A percentile compares a stretch with the other conserved stretches of the same genome.
Evolutionary conservation across 1,284 basidiomycete species (phyloP).

Genomic region (Sphagnurus paluster): DNA sequence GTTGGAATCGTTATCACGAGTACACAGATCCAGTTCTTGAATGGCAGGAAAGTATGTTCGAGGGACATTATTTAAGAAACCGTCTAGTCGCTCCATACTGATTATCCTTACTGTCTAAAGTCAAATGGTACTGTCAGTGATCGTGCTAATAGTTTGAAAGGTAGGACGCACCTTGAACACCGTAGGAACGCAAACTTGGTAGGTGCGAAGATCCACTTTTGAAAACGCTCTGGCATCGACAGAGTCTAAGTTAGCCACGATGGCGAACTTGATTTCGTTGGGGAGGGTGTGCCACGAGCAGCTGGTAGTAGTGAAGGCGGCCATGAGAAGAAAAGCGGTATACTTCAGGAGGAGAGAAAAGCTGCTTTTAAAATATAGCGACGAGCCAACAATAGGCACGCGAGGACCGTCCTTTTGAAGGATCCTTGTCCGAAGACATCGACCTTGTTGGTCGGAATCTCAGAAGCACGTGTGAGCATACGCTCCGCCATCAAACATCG

Average conservation of each 20-base stretch:
- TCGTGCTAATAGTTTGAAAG: neutral
- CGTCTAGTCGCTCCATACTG: constrained; percentile 42
- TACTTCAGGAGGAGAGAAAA: constrained; percentile 4
- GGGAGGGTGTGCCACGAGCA: constrained; percentile 61
- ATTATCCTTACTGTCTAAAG: constrained; percentile 49
- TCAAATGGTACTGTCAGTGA: constrained; percentile 1
- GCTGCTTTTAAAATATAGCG: constrained; percentile 3
- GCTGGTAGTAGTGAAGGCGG: constrained; percentile 23
- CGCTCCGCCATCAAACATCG: constrained; percentile 11
- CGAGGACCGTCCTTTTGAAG: constrained; percentile 15
- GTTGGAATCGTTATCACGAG: constrained; percentile 30
- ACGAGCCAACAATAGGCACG: constrained; percentile 5
- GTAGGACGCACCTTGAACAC: constrained; percentile 58
- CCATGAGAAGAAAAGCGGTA: constrained; percentile 8
- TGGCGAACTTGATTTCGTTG: constrained; percentile 60
- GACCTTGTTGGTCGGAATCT: constrained; percentile 23
- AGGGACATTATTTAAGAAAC: constrained; percentile 60
- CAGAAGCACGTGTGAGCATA: constrained; percentile 12
- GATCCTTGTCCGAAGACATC: constrained; percentile 23
- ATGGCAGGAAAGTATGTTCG: constrained; percentile 52
- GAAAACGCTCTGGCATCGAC: constrained; percentile 45
- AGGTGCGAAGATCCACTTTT: constrained; percentile 45
- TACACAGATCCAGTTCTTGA: constrained; percentile 55
- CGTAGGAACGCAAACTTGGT: constrained; percentile 55
- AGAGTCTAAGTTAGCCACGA: constrained; percentile 51